A percentile compares a stretch with the other conserved stretches of the same genome.
Conservation (phyloP, 345 rosid species). For the Eucalyptus sp. region DNA sequence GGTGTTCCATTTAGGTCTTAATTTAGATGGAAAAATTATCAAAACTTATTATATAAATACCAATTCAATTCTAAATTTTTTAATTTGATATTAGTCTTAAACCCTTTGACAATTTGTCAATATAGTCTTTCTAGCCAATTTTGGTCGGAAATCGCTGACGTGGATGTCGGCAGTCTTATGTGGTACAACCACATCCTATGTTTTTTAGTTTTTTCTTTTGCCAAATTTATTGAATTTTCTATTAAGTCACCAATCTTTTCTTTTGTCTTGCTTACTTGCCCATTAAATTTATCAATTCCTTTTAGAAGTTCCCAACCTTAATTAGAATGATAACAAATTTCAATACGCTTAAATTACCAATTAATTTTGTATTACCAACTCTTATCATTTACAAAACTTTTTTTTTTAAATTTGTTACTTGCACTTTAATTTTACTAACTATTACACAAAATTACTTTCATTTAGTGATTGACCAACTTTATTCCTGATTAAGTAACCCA, state of each 20-base stretch:
- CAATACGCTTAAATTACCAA: background rate
- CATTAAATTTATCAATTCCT: background rate
- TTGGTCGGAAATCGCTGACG: fast-evolving
- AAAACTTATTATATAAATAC: background rate
- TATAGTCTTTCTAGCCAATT: background rate
- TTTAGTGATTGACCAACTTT: background rate
- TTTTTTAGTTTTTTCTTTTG: background rate
- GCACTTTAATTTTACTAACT: background rate
- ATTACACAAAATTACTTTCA: background rate
- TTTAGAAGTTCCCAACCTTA: background rate
- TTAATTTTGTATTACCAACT: background rate
- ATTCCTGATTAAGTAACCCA: background rate
- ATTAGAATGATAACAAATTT: background rate
- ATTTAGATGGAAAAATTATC: background rate
- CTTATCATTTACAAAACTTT: background rate
- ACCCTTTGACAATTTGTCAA: background rate
- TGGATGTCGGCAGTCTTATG: fast-evolving
- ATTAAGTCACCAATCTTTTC: too few species aligned
- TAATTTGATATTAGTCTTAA: background rate
- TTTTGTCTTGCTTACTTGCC: background rate
- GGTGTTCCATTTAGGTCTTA: background rate
- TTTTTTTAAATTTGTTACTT: background rate
- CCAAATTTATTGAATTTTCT: too few species aligned
- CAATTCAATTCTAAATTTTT: background rate
- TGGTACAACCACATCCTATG: background rate